Evolutionary conservation across 2,329 filamentous ascomycete genomes (phyloP).

Genomic region (Amylocarpus encephaloides): DNA sequence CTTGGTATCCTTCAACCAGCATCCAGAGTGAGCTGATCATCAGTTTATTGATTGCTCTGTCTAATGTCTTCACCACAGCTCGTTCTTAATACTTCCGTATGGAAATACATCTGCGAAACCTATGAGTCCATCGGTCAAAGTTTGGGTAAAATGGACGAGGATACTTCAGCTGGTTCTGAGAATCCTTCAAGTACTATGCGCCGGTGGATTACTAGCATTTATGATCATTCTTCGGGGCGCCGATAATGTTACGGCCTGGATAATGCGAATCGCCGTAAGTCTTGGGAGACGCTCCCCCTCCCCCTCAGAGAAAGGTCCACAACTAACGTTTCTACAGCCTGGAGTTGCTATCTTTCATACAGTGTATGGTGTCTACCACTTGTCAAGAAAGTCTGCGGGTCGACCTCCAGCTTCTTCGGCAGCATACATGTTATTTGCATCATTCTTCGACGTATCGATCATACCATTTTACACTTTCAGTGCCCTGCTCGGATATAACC

Average conservation of each 20-base stretch:
- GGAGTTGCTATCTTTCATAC: conserved; percentile 67
- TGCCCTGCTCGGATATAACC: conserved; percentile 38
- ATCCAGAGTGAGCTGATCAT: conserved; percentile 64
- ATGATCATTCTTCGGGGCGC: conserved; percentile 71
- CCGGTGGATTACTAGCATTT: conserved; percentile 64
- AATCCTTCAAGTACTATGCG: conserved; percentile 59
- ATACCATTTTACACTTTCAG: conserved; percentile 52
- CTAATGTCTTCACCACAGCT: conserved; percentile 17
- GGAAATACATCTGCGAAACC: conserved; percentile 54
- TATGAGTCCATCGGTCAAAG: conserved; percentile 66
- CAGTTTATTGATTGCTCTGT: conserved; percentile 10
- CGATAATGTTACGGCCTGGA: conserved; percentile 60
- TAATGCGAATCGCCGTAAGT: conserved; percentile 70
- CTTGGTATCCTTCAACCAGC: conserved; percentile 73
- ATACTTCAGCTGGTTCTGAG: conserved; percentile 64
- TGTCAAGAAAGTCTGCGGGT: conserved; percentile 60
- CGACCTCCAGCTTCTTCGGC: conserved; percentile 75
- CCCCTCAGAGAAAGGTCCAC: neutral
- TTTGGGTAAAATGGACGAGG: conserved; percentile 62
- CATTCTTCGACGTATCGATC: conserved; percentile 58
- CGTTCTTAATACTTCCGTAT: conserved; percentile 59
- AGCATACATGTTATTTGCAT: conserved; percentile 83
- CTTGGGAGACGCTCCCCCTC: neutral
- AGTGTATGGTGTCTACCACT: conserved; percentile 75
- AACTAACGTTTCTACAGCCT: conserved; percentile 47